Evolutionary conservation across 2,329 filamentous ascomycete genomes (phyloP).

Genomic region (Venturia carpophila): DNA sequence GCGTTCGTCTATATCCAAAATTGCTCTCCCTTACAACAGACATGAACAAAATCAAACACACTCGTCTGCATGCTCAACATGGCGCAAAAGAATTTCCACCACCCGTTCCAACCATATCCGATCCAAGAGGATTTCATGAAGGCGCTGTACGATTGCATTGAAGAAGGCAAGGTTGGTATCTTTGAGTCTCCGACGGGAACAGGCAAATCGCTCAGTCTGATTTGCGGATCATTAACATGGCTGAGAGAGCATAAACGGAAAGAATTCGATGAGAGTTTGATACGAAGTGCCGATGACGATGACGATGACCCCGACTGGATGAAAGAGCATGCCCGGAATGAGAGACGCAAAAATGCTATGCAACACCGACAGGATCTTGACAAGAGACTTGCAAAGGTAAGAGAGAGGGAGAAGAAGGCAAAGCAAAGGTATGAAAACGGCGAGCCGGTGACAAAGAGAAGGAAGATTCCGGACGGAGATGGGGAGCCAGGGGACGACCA

Average conservation of each 20-base stretch:
- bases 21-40: not conserved
- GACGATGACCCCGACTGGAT: conserved; percentile 80
- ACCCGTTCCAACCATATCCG: conserved; percentile 79
- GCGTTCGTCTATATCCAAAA: not conserved
- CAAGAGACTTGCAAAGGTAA: conserved; percentile 56
- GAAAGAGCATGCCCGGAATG: conserved; percentile 62
- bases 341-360: conserved; percentile 59
- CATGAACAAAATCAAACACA: not conserved
- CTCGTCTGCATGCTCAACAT: not conserved
- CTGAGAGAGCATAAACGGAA: conserved; percentile 70
- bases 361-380: conserved; percentile 66
- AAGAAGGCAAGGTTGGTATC: conserved; percentile 74
- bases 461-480: conserved; percentile 24
- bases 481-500: conserved; percentile 49
- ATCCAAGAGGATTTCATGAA: conserved; percentile 87
- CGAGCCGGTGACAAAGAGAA: conserved; percentile 42
- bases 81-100: conserved; percentile 59
- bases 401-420: conserved; percentile 53
- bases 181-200: conserved; percentile 86
- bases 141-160: conserved; percentile 68
- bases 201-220: conserved; percentile 87
- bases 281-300: conserved; percentile 34
- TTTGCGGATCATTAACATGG: conserved; percentile 86
- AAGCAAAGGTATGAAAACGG: conserved; percentile 44
- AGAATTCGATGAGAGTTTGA: conserved; percentile 47